Base-by-base conservation (phyloP, 495 filamentous ascomycete genomes). In the Talaromyces thailandensis region DNA sequence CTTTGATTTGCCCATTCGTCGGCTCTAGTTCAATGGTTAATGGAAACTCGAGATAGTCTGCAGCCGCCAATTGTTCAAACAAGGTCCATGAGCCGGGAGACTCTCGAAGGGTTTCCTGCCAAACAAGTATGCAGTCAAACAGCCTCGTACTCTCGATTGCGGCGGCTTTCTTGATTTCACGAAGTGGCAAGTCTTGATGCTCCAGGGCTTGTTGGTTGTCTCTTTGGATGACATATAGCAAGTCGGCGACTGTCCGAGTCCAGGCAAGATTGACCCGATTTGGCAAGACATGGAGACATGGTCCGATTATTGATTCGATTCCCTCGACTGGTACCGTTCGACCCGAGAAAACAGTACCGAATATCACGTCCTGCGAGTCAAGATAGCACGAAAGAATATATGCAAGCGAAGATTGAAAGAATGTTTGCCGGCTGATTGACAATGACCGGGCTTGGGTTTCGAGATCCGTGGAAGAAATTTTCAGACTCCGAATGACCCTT, bases 271-370 rank as follows among this genome's bases (percentile, higher is more conserved):
- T 70, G 18, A 86, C 76, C 45, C 90, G 81, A 6, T 90, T 75
- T 4, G 91, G 91, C 0, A 92, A 70, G 0, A 88, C 85, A 3
- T 82, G 71, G 58, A 94, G 84, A 62, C 84, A 90, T 0, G 91
- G 91, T 0, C 91, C 91, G 58, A 89, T 70, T 23, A 91, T 82
- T 14, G 83, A 74, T 58, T 94, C 89, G 50, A 93, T 83, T 0
- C 80, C 80, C 4, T 77, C 62, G 8, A 93, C 65, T 1, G 89
- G 82, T 23, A 88, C 66, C 6, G 86, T 89, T 35, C 91, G 78
- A 4, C 91, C 91, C 28, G 91, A 93, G 29, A 85, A 84, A 14
- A 93, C 87, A 7, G 82, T 83, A 2, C 92, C 92, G 62, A 95
- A 85, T 5, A 85, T 79, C 6, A 92, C 79, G 69, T 96, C 92